phyloP scores from a whole-genome alignment of 148 eudicot species.

The Fagopyrum esculentum region DNA sequence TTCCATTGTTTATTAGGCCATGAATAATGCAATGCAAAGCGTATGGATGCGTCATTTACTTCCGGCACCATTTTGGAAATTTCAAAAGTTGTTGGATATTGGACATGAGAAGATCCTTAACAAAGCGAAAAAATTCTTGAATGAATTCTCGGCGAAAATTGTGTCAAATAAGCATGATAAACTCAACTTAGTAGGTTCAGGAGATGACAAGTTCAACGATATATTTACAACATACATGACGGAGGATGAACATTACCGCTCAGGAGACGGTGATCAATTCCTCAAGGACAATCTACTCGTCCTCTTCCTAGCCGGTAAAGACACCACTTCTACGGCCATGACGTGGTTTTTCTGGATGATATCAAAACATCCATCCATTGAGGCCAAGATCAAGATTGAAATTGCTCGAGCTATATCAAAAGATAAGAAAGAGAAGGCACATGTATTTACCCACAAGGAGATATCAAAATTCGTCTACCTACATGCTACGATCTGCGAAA shows the following conservation, averaged over 20 bases:
- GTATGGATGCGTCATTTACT: no score
- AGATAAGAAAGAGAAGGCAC: background rate
- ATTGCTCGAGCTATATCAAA: background rate
- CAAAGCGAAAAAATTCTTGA: no score
- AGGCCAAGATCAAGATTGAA: slow-evolving; percentile 15
- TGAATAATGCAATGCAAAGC: no score
- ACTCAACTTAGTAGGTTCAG: background rate
- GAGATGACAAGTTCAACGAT: background rate
- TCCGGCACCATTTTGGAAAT: no score
- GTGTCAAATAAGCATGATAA: no score
- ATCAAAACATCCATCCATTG: slow-evolving; percentile 12
- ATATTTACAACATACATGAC: slow-evolving; percentile 15
- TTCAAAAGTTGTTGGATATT: no score
- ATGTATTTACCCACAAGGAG: background rate
- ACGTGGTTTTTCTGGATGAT: slow-evolving; percentile 30
- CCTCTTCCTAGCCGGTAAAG: slow-evolving; percentile 23
- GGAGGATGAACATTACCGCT: slow-evolving; percentile 3
- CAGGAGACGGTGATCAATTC: background rate
- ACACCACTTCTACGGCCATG: slow-evolving; percentile 21
- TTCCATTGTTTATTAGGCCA: no score
- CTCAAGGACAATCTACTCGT: slow-evolving; percentile 14
- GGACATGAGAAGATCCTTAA: no score
- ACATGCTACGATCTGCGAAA: slow-evolving; percentile 19
- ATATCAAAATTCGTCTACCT: slow-evolving; percentile 20
- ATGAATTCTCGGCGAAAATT: no score